A percentile compares a stretch with the other conserved stretches of the same genome.
These are phyloP conservation scores for Dactylis glomerata DNA, from an alignment of 176 grass and related monocot species.

Conservation along the genomic window DNA sequence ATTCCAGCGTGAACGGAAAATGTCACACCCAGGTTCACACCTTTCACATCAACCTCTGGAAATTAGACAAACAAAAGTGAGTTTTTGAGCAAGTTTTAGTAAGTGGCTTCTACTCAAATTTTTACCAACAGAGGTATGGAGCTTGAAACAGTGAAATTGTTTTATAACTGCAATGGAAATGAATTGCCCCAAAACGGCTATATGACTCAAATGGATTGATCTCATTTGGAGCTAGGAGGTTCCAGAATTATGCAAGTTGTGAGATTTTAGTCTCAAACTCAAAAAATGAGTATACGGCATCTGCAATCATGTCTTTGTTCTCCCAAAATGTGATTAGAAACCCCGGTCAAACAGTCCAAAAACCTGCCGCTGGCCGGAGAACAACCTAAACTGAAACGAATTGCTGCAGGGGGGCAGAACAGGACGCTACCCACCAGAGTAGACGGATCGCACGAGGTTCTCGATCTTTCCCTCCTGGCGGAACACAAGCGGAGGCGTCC, in stretches of 20 bases:
- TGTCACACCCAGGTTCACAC: conserved; percentile 60
- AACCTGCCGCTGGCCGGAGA: not conserved
- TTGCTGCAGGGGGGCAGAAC: not conserved
- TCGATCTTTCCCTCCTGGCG: conserved; percentile 97
- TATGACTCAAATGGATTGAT: not conserved
- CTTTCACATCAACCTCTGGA: conserved; percentile 79
- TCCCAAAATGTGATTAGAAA: not conserved
- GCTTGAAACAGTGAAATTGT: not conserved
- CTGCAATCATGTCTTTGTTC: not conserved
- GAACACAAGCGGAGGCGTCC: conserved; percentile 62
- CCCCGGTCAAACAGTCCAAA: conserved; percentile 1
- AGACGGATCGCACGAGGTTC: conserved; percentile 85
- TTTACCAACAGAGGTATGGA: not conserved
- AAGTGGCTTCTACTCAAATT: not conserved
- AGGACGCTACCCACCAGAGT: conserved; percentile 51
- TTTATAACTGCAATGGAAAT: too few relatives aligned
- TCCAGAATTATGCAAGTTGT: not conserved
- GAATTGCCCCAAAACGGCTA: too few relatives aligned
- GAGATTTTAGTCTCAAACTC: not conserved
- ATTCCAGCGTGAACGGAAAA: conserved; percentile 84
- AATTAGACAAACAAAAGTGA: not conserved
- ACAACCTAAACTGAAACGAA: not conserved
- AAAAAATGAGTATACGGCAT: not conserved
- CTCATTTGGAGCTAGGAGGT: not conserved
- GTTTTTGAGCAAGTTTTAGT: not conserved